Base-by-base conservation (phyloP, 1,139 yeast genomes). In the Nakaseomyces sp. region DNA sequence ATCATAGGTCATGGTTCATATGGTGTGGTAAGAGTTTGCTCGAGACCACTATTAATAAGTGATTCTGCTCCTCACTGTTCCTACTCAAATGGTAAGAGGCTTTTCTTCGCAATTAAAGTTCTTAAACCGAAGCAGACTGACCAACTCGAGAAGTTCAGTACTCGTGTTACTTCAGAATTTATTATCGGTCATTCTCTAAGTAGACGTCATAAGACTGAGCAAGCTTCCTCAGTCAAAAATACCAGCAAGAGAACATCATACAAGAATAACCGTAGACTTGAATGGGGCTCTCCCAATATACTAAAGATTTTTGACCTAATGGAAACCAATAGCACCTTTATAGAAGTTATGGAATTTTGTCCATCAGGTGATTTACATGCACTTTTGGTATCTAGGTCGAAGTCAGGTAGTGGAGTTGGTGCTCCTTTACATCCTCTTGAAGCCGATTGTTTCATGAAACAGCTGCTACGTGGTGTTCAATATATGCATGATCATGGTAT, bases 281-380 rank as follows among this genome's bases (percentile, higher is more conserved):
- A 35, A n/a, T 35, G 38, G 38, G 38, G 28, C 5, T 55, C 79
- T 57, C 77, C 81, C 46, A 83, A 87, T 51, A 75, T 86, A 24
- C 76, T 81, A 29, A 73, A 74, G 49, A 77, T 87, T 2, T 70
- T 80, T 29, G 94, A 85, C 60, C 66, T 86, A 44, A 75, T 81
- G 81, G 73, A 72, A 42, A 50, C 54, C n/a, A 72, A 71, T 49
- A 69, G 77, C 50, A 78, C 81, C 51, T 78, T 83, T 53, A 74
- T 80, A 37, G 87, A 80, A 57, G 82, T 83, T n/a, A 77, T 82
- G 87, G 87, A 80, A 56, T 81, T 77, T 56, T 78, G 87, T 45
- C 74, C 80, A 2, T 81, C 86, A 42, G 91, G 93, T 30, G 88
- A 83, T 61, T 65, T 84, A 31, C 82, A 73, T 54, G 63, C 77